Conservation (phyloP, 805 yeast genomes). For the Candida quercuum region DNA sequence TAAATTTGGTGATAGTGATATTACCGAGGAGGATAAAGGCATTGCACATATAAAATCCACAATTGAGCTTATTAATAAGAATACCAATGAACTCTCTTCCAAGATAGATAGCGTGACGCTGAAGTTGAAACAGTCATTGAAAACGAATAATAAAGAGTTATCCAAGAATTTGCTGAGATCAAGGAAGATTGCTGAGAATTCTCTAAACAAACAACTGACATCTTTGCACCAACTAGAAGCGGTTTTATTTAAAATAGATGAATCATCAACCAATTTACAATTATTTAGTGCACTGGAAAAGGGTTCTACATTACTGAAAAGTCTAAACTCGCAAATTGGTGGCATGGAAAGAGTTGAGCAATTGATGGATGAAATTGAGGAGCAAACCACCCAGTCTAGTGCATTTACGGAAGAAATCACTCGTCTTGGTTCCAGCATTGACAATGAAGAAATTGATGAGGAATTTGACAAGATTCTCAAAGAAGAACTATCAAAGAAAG, state of each 20-base stretch:
- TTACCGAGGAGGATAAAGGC: conserved; percentile 30
- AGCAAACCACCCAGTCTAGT: conserved; percentile 31
- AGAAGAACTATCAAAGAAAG: conserved; percentile 6
- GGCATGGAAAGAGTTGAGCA: conserved; percentile 38
- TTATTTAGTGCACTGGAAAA: conserved; percentile 32
- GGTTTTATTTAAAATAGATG: conserved; percentile 36
- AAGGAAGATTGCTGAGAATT: conserved; percentile 29
- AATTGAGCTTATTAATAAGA: conserved; percentile 15
- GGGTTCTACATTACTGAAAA: conserved; percentile 30
- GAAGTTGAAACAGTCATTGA: conserved; percentile 18
- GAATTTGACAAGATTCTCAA: conserved; percentile 33
- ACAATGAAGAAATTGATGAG: conserved; percentile 27
- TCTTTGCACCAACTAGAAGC: conserved; percentile 32
- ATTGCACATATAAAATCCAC: conserved; percentile 29
- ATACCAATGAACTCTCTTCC: conserved; percentile 17
- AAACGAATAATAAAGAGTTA: conserved; percentile 20
- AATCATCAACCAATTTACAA: conserved; percentile 35
- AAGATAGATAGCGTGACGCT: conserved; percentile 14
- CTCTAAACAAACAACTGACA: conserved; percentile 26
- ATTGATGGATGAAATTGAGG: conserved; percentile 34
- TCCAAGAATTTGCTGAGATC: conserved; percentile 30
- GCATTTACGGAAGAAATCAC: conserved; percentile 31
- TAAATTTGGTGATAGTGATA: conserved; percentile 15
- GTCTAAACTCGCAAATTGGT: conserved; percentile 36
- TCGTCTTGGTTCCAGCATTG: conserved; percentile 15